Evolutionary conservation across 805 yeast genomes (phyloP), one percentile per base, ranked within the genome.

Genomic region (Cyberlindnera japonica): DNA sequence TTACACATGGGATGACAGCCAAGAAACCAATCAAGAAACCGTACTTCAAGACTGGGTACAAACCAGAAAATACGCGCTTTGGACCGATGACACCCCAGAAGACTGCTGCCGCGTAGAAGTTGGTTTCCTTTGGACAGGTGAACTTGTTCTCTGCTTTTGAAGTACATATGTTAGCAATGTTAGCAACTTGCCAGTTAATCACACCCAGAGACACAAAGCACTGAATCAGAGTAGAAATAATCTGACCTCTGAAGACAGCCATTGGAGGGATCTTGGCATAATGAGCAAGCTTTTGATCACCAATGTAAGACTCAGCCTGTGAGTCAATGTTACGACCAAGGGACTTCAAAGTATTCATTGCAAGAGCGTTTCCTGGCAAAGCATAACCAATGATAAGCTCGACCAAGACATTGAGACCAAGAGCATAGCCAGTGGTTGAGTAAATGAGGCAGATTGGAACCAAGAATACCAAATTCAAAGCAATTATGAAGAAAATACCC

Each of bases 31-130:
- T 63, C 17, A 81, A 62, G 66, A 81, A 80, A 45, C 82, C 75
- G 75, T 78, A 81, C 55, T 76, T 74, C 41, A 81, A 61, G 12
- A 72, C 63, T 1, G 86, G 85, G 51, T 81, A 81, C 18, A 79
- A 57, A 0, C 74, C 73, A 40, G 70, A 65, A 55, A 76, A 76
- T 7, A 75, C 75, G 49, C 71, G 71, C 25, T 69, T 67, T 9
- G 79, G 79, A 8, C 80, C 80, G 43, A 74, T 72, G 35, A 68
- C 76, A 12, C 80, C 80, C 58, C 73, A 74, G 44, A 72, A 71
- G 30, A 74, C 69, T 19, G 42, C 23, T 11, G 48, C 45, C 18
- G 45, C 27, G 6, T 73, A 76, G 49, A 58, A 72, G 78, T 59
- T 17, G 51, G 20, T 33, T 40, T 41, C 32, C 42, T 69, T 72